A percentile compares a stretch with the other conserved stretches of the same genome.
phyloP scores from a whole-genome alignment of 108 stramenopile species.

The Skeletonema tropicum region DNA sequence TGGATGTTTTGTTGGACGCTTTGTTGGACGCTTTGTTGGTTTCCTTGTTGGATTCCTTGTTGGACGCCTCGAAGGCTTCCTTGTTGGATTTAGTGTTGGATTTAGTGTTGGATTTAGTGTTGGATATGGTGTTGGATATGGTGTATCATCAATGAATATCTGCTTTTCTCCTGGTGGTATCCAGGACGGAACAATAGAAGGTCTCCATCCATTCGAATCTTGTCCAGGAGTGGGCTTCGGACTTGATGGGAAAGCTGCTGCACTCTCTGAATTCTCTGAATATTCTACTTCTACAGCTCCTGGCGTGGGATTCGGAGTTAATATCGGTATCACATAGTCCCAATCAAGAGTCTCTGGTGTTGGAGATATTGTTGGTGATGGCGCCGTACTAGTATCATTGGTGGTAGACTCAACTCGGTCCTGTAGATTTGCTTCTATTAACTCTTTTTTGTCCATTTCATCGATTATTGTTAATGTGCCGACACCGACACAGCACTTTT shows the following conservation, averaged over 20 bases:
- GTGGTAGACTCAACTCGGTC: background rate
- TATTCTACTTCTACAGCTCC: background rate
- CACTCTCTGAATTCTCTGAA: background rate
- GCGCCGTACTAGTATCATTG: background rate
- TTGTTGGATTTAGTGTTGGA: background rate
- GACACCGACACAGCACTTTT: constrained; percentile 5
- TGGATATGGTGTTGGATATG: background rate
- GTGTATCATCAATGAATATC: background rate
- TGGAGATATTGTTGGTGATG: background rate
- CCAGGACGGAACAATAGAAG: background rate
- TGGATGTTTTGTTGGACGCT: background rate
- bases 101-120: background rate
- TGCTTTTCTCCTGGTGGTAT: background rate
- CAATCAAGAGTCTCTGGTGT: background rate
- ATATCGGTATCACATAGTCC: background rate
- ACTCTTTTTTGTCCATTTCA: background rate
- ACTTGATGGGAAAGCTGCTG: background rate
- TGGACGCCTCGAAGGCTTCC: background rate
- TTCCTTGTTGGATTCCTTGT: constrained; percentile 1
- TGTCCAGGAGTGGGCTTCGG: background rate
- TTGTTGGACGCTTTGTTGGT: background rate
- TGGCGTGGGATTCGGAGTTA: background rate
- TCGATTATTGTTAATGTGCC: too few relatives aligned
- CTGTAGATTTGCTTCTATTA: background rate
- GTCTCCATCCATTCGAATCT: background rate